Conservation (phyloP, 441 rosid species). For the Gossypium lobatum region DNA sequence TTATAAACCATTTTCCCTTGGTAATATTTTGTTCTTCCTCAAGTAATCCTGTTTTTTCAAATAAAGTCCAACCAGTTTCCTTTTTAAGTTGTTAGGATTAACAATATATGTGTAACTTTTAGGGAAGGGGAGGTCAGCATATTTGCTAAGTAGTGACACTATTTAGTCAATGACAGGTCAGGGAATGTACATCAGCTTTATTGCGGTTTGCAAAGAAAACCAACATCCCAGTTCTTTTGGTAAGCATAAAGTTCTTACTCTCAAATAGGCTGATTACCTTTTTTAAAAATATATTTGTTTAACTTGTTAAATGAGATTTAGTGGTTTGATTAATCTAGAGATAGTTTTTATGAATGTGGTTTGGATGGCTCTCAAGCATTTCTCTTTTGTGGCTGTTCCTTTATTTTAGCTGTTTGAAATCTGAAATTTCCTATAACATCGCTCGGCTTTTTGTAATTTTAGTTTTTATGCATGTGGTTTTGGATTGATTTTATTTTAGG, state of each 20-base stretch:
- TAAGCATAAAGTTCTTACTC: conserved; percentile 27
- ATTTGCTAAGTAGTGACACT: conserved; percentile 10
- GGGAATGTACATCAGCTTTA: conserved; percentile 83
- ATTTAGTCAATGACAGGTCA: conserved; percentile 52
- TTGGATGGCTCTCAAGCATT: not conserved
- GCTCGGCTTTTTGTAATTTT: not conserved
- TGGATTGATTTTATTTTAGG: too few relatives aligned
- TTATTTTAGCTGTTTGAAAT: not conserved
- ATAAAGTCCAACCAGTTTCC: not conserved
- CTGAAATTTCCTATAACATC: not conserved
- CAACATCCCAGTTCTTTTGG: conserved; percentile 79
- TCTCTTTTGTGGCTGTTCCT: not conserved
- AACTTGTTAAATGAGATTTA: not conserved
- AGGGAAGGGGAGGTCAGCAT: not conserved
- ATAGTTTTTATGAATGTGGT: not conserved
- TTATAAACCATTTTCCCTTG: conserved; percentile 1
- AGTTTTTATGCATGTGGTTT: too few relatives aligned
- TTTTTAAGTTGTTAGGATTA: not conserved
- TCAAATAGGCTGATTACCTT: not conserved
- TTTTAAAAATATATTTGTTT: not conserved
- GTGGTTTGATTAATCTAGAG: not conserved
- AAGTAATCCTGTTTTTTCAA: not conserved
- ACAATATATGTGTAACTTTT: not conserved
- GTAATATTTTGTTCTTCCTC: not conserved
- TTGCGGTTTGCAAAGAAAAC: conserved; percentile 86